Conservation (phyloP, 2,329 filamentous ascomycete genomes). For the Monilinia aucupariae region DNA sequence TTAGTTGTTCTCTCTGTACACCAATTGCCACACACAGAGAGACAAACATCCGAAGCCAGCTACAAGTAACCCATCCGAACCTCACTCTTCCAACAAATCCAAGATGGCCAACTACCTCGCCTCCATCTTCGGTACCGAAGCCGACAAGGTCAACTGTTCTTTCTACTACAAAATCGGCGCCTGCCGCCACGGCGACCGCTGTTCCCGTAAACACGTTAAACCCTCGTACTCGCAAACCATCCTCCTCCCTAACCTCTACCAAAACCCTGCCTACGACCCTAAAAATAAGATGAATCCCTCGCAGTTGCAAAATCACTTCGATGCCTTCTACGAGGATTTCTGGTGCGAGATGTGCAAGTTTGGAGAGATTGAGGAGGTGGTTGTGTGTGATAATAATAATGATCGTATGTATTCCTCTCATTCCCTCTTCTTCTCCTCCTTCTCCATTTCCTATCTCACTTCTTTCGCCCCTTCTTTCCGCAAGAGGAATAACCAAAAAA, state of each 20-base stretch:
- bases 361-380: constrained; percentile 93
- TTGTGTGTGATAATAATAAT: constrained; percentile 99
- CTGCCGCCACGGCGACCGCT: constrained; percentile 96
- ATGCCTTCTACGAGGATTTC: constrained; percentile 99
- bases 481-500: constrained; percentile 21
- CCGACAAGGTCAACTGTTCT: constrained; percentile 99
- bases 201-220: constrained; percentile 98
- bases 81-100: not conserved
- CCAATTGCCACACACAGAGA: not conserved
- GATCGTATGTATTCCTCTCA: constrained; percentile 44
- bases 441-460: not conserved
- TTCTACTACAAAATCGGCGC: constrained; percentile 99
- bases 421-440: not conserved
- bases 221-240: constrained; percentile 97
- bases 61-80: not conserved
- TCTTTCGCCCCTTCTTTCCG: too few relatives aligned
- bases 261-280: constrained; percentile 94
- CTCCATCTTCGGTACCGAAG: constrained; percentile 98
- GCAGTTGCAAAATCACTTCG: constrained; percentile 98
- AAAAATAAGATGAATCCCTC: constrained; percentile 95
- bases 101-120: constrained; percentile 96
- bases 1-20: not conserved
- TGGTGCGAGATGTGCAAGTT: constrained; percentile 99
- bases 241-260: constrained; percentile 96
- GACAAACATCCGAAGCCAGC: not conserved